Evolutionary conservation across 2,329 filamentous ascomycete species (phyloP), one percentile per base, ranked within the genome.

Genomic region (Lachnellula occidentalis): DNA sequence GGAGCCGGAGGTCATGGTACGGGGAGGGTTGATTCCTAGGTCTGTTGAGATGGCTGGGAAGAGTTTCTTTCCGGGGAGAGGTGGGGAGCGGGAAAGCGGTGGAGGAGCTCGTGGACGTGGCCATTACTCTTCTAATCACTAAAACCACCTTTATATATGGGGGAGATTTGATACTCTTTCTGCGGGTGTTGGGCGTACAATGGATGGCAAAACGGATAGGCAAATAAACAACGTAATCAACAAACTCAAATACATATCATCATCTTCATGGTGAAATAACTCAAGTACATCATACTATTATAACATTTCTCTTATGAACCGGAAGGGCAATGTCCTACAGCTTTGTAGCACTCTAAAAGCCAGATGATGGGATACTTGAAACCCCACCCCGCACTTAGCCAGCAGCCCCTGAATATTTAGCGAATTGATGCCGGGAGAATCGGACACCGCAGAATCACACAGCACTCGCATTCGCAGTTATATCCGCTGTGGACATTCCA

Each of bases 1-100:
- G 36, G 66, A 67, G 37, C 56, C 54, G 1, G 48, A 41, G 37
- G 62, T 65, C 15, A 54, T 50, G 41, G 41, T 57, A 34, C 34
- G 17, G 12, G 8, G 19, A 11, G 56, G 48, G 24, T 22, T 58
- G 31, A 9, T 15, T 5, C 22, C 47, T 6, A n/a, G 21, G 14
- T 2, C 19, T 15, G 12, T 48, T 17, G 27, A 42, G n/a, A 24
- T 17, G 19, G 1, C 11, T 8, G 12, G 11, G 11, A 14, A 42
- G 43, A 36, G 22, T 9, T 58, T 58, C 46, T 58, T 58, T 47
- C 56, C 56, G 7, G 46, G 36, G 4, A 34, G 48, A 21, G 31
- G 48, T 6, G 43, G 48, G 53, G 41, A 36, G 34, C 45, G 43
- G 48, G 21, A 47, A 17, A 5, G 52, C 8, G 9, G 31, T 42